These are phyloP conservation scores for Kodamaea derodonti DNA, from an alignment of 1,139 yeast species.

Conservation along the genomic window DNA sequence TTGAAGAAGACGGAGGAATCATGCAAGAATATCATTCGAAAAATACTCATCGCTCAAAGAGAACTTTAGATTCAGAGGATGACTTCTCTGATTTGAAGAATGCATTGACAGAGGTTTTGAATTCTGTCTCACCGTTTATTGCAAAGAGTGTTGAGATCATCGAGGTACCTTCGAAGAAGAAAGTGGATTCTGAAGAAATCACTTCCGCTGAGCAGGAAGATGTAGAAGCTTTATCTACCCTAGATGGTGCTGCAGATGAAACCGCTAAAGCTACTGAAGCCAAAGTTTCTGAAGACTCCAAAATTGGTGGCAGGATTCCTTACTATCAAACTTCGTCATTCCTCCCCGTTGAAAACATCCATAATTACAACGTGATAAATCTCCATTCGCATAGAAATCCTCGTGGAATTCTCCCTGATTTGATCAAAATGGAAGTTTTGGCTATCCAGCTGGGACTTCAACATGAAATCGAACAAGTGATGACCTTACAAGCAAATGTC, in stretches of 20 bases:
- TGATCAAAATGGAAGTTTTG: slow-evolving; percentile 31
- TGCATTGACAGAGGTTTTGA: background rate
- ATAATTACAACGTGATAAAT: slow-evolving; percentile 24
- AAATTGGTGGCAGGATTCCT: background rate
- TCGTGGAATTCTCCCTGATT: slow-evolving; percentile 12
- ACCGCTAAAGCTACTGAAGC: background rate
- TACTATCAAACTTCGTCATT: background rate
- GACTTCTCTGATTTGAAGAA: background rate
- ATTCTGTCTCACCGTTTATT: background rate
- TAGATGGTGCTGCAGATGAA: background rate
- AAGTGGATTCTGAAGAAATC: background rate
- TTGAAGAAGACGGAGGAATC: slow-evolving; percentile 20
- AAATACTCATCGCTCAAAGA: background rate
- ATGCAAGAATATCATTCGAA: slow-evolving; percentile 1
- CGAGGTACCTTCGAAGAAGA: background rate
- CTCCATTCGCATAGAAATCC: slow-evolving; percentile 22
- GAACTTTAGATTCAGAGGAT: background rate
- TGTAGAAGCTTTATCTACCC: background rate
- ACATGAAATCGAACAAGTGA: slow-evolving; percentile 27
- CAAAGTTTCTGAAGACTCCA: background rate
- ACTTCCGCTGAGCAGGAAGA: background rate
- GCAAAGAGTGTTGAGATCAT: background rate
- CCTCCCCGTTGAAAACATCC: slow-evolving; percentile 10
- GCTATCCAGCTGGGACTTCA: slow-evolving; percentile 29
- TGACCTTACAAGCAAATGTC: slow-evolving; percentile 12